Percentiles rank a stretch among this genome's conserved stretches.
Conservation (phyloP, 768 basidiomycete species). For the Lentinula sp. region DNA sequence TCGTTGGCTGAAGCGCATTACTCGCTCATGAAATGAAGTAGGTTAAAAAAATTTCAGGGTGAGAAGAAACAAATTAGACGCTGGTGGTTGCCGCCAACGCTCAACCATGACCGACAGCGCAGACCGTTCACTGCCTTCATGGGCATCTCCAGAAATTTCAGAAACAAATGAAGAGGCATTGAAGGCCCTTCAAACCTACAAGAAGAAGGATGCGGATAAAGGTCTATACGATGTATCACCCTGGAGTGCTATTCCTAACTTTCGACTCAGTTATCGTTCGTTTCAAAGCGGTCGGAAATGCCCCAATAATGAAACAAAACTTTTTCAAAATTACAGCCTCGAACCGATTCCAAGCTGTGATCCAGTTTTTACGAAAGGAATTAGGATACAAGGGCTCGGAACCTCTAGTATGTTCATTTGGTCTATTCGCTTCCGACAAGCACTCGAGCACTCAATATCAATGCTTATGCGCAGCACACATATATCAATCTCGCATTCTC, state of each 20-base stretch:
- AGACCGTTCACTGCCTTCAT: constrained; percentile 25
- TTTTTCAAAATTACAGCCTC: constrained; percentile 96
- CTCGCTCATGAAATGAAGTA: too few relatives aligned
- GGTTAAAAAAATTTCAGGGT: too few relatives aligned
- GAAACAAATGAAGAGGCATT: constrained; percentile 43
- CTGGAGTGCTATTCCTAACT: not conserved
- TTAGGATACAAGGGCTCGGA: constrained; percentile 83
- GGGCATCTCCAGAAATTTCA: constrained; percentile 21
- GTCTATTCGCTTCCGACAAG: not conserved
- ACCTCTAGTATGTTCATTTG: constrained; percentile 58
- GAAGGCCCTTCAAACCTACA: constrained; percentile 79
- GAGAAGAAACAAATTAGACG: not conserved
- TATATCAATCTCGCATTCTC: constrained; percentile 71
- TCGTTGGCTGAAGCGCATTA: too few relatives aligned
- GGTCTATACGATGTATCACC: constrained; percentile 31
- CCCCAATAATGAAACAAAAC: constrained; percentile 98
- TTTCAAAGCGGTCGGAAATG: constrained; percentile 97
- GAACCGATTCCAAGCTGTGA: constrained; percentile 92
- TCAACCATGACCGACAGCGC: constrained; percentile 18
- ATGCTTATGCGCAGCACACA: constrained; percentile 47
- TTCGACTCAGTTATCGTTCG: constrained; percentile 75
- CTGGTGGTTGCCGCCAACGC: not conserved
- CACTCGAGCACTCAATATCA: not conserved
- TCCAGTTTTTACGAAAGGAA: constrained; percentile 87
- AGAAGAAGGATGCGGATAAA: constrained; percentile 79